Percentiles rank a stretch among this genome's conserved stretches.
Evolutionary conservation across 345 rosid species (phyloP).

Genomic region (Clarkia xantiana): DNA sequence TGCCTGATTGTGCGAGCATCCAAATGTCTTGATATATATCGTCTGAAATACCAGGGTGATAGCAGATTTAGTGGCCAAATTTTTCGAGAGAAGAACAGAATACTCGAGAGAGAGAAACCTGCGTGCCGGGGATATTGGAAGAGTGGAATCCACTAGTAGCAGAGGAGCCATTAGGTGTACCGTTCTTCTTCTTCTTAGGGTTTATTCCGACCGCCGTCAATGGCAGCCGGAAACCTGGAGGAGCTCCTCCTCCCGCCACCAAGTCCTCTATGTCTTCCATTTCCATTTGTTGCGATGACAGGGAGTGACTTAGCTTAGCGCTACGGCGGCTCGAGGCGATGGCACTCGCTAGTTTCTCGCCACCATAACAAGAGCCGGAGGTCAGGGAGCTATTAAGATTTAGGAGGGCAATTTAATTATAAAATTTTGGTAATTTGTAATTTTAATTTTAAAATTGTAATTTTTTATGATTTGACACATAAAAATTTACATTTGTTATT

Average conservation of each 20-base stretch:
- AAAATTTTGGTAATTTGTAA: too few species aligned
- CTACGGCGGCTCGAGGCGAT: too few species aligned
- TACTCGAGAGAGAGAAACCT: slow-evolving; percentile 23
- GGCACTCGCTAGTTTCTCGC: too few species aligned
- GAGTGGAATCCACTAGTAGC: slow-evolving; percentile 23
- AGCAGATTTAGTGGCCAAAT: neutral
- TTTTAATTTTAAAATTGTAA: too few species aligned
- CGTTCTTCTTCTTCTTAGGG: slow-evolving; percentile 22
- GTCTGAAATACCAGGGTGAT: slow-evolving; percentile 23
- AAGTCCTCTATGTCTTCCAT: slow-evolving; percentile 93
- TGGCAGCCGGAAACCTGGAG: slow-evolving; percentile 65
- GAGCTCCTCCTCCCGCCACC: slow-evolving; percentile 43
- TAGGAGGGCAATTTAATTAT: too few species aligned
- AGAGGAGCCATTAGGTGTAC: slow-evolving; percentile 8
- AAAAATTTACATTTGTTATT: too few species aligned
- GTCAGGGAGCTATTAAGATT: too few species aligned
- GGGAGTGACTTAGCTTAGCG: neutral
- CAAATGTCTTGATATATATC: slow-evolving; percentile 77
- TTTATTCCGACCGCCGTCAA: slow-evolving; percentile 40
- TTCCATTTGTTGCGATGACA: neutral
- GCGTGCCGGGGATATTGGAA: slow-evolving; percentile 60
- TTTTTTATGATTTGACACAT: too few species aligned
- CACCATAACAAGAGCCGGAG: too few species aligned
- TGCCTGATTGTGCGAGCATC: slow-evolving; percentile 94
- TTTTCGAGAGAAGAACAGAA: neutral